Conservation (phyloP, 139 green algal species). For the Gonium pectorale region DNA sequence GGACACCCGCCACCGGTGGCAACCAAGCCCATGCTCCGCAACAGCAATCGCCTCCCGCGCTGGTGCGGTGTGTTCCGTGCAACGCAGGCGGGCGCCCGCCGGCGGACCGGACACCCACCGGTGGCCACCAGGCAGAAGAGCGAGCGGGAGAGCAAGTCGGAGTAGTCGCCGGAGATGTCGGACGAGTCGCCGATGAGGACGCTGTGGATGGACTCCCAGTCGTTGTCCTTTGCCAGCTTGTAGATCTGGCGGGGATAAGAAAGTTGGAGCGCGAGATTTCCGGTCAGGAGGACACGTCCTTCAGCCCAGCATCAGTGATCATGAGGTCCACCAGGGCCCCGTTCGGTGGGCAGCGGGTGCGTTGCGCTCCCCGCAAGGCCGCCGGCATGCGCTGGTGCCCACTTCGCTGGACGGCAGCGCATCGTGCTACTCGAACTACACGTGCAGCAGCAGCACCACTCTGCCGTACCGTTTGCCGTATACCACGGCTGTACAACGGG, state of each 20-base stretch:
- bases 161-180: constrained; percentile 46
- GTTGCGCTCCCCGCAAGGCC: not conserved
- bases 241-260: not conserved
- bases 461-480: constrained; percentile 45
- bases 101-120: constrained; percentile 42
- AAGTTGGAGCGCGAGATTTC: not conserved
- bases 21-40: not conserved
- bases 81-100: too few species aligned
- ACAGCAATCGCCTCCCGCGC: too few species aligned
- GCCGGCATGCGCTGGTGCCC: not conserved
- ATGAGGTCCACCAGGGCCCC: not conserved
- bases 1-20: not conserved
- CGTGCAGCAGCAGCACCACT: constrained; percentile 7
- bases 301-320: not conserved
- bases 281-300: not conserved
- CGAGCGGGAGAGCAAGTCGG: constrained; percentile 31
- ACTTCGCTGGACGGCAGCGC: not conserved
- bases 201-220: constrained; percentile 28
- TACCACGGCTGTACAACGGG: constrained; percentile 42
- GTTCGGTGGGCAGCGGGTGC: not conserved
- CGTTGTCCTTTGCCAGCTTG: constrained; percentile 10
- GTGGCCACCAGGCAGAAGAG: constrained; percentile 56
- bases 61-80: too few species aligned
- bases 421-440: not conserved
- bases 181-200: constrained; percentile 1